Evolutionary conservation across 176 grass and related monocot species (phyloP).

Genomic region (Carex cristatella): DNA sequence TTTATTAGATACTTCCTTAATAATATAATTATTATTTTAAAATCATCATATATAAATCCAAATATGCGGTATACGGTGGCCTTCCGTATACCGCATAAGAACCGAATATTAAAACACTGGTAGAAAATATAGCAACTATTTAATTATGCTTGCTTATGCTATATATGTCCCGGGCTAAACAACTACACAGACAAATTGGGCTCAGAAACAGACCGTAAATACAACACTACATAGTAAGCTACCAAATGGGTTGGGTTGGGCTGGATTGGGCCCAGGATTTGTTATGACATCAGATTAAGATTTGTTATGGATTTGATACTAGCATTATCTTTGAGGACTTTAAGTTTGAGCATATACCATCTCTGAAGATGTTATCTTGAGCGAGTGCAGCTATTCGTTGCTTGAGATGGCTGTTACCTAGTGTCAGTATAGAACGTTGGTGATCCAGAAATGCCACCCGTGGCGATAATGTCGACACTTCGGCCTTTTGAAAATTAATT

Average conservation of each 20-base stretch:
- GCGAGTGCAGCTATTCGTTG: conserved; percentile 80
- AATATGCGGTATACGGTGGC: too few relatives aligned
- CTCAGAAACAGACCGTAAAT: not conserved
- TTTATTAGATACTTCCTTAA: too few relatives aligned
- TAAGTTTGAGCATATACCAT: conserved; percentile 38
- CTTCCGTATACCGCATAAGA: too few relatives aligned
- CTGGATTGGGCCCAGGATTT: not conserved
- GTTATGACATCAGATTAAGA: too few relatives aligned
- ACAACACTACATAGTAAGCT: not conserved
- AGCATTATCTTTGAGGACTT: not conserved
- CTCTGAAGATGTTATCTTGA: conserved; percentile 96
- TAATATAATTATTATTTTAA: too few relatives aligned
- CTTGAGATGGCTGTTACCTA: conserved; percentile 94
- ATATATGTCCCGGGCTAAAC: not conserved
- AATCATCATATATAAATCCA: too few relatives aligned
- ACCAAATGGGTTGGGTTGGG: not conserved
- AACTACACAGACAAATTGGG: not conserved
- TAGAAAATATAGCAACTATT: not conserved
- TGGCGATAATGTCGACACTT: conserved; percentile 78
- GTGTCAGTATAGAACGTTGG: conserved; percentile 79
- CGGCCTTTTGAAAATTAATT: conserved; percentile 34
- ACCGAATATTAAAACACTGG: too few relatives aligned
- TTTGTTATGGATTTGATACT: too few relatives aligned
- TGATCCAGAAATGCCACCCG: conserved; percentile 92
- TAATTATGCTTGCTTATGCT: too few relatives aligned